Evolutionary conservation across 768 basidiomycete genomes (phyloP), one percentile per base, ranked within the genome.

Genomic region (Mycena olivaceomarginata): DNA sequence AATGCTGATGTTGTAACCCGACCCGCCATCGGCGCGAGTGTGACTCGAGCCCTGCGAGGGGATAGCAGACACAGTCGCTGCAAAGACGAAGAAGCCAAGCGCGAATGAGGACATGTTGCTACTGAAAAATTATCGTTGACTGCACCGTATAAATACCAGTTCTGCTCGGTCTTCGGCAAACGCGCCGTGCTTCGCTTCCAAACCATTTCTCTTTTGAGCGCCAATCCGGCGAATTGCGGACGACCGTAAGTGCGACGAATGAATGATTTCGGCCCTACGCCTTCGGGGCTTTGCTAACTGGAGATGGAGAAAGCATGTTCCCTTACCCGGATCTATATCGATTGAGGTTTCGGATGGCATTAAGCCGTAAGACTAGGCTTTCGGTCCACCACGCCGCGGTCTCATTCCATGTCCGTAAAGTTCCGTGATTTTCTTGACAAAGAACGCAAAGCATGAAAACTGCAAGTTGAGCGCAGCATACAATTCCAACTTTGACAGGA

Each of bases 61-160:
- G 60, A 62, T 39, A 18, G 60, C 60, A 40, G 60, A 62, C 40
- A 62, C 60, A 62, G 60, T 62, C 60, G 37, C 60, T 18, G 37
- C 37, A 62, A 62, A 59, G 57, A 62, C 39, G 37, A 40, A 62
- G 60, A 62, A 62, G 60, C 60, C 39, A 62, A 62, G 60, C 60
- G 18, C 60, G 37, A 62, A 62, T 62, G 37, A 62, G 39, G 60
- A 62, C 60, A 62, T 62, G 60, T 40, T 62, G 60, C 60, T 62
- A 39, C 60, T 39, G 37, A 62, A 62, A 62, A 39, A 18, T 40
- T 62, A 40, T 39, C 39, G 39, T 62, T 31, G 60, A 62, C 39
- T 62, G 15, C 16, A 62, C 37, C 39, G 39, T 62, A 62, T 62
- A 62, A 62, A 62, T 62, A 62, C 60, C 60, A 22, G 53, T 56